phyloP scores from a whole-genome alignment of 768 basidiomycete genomes.

The Suillus lakei region DNA sequence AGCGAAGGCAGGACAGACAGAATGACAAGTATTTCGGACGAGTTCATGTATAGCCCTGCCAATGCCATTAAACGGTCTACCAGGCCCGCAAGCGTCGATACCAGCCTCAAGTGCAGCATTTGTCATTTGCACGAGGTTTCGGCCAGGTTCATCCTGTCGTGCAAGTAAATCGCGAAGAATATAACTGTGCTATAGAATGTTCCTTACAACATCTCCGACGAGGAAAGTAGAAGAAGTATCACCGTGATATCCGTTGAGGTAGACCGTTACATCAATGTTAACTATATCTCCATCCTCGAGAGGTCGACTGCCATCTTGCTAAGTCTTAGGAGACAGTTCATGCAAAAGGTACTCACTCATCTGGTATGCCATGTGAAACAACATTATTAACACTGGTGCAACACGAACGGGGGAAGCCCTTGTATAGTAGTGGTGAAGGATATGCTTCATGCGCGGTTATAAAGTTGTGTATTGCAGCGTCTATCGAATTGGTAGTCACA shows the following conservation, averaged over 20 bases:
- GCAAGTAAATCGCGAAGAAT: neutral
- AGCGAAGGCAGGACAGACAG: slow-evolving; percentile 71
- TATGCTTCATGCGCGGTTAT: slow-evolving; percentile 76
- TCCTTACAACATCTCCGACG: slow-evolving; percentile 75
- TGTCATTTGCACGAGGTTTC: slow-evolving; percentile 66
- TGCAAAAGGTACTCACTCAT: slow-evolving; percentile 60
- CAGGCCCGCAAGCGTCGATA: slow-evolving; percentile 78
- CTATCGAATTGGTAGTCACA: slow-evolving; percentile 76
- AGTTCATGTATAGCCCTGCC: slow-evolving; percentile 70
- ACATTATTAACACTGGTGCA: slow-evolving; percentile 86
- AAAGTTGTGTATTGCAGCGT: slow-evolving; percentile 71
- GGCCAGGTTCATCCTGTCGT: slow-evolving; percentile 68
- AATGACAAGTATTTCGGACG: slow-evolving; percentile 46
- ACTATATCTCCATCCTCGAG: slow-evolving; percentile 85
- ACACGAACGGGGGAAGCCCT: slow-evolving; percentile 53
- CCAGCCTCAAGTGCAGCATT: slow-evolving; percentile 68
- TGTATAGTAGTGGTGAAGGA: slow-evolving; percentile 83
- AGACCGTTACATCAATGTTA: slow-evolving; percentile 89
- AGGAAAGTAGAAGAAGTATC: slow-evolving; percentile 88
- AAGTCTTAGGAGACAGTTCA: slow-evolving; percentile 4
- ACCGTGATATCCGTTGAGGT: slow-evolving; percentile 83
- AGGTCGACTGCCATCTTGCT: slow-evolving; percentile 62
- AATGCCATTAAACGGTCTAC: slow-evolving; percentile 68
- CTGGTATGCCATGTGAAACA: slow-evolving; percentile 88
- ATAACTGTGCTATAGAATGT: neutral